Evolutionary conservation across 371 early-diverging fungal genomes (phyloP).

Genomic region (Apophysomyces elegans): DNA sequence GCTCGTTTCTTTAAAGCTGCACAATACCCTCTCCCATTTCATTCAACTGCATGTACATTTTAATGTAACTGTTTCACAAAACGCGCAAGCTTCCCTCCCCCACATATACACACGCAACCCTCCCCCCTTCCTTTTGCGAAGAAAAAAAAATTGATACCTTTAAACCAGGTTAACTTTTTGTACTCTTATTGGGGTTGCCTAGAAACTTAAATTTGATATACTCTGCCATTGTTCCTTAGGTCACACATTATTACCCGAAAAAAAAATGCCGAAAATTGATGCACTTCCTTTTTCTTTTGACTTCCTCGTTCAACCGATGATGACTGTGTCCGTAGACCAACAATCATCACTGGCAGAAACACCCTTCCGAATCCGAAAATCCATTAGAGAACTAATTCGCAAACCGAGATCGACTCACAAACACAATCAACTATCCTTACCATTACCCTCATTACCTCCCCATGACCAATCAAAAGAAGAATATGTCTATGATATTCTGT

Average conservation of each 20-base stretch:
- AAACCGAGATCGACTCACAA: slow-evolving; percentile 24
- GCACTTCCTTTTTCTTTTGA: neutral
- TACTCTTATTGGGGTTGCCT: too few species aligned
- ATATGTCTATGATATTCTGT: slow-evolving; percentile 52
- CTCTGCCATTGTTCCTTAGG: neutral
- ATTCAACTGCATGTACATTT: too few species aligned
- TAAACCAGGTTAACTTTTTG: neutral
- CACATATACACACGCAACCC: neutral
- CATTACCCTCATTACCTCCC: slow-evolving; percentile 41
- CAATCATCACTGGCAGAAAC: slow-evolving; percentile 15
- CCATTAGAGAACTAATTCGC: slow-evolving; percentile 40
- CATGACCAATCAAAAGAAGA: slow-evolving; percentile 29
- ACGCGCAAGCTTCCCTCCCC: too few species aligned
- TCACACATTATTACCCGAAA: slow-evolving; percentile 2
- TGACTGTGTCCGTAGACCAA: slow-evolving; percentile 6
- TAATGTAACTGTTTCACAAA: too few species aligned
- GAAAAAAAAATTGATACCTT: neutral
- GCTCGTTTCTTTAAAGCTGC: neutral
- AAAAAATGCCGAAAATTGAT: slow-evolving; percentile 2
- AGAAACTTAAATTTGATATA: too few species aligned
- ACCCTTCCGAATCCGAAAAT: slow-evolving; percentile 35
- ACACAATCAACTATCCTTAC: slow-evolving; percentile 21
- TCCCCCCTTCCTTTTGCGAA: neutral
- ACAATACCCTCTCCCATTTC: too few species aligned
- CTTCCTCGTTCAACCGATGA: neutral